Evolutionary conservation across 345 rosid species (phyloP).

Genomic region (Gossypium anomalum): DNA sequence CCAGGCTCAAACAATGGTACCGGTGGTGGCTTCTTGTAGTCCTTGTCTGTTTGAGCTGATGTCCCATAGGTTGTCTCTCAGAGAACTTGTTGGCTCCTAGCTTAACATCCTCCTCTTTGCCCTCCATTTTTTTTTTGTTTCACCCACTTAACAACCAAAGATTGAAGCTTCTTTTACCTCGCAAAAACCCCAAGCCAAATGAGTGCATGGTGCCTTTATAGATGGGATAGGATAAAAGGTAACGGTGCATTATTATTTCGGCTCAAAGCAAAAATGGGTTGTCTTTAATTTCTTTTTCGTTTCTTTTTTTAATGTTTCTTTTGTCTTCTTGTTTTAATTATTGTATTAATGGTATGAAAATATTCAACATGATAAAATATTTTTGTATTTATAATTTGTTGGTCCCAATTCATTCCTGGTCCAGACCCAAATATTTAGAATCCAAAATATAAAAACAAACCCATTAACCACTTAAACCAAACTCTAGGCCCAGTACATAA

Average conservation of each 20-base stretch:
- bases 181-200: background rate
- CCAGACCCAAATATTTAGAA: too few species aligned
- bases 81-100: conserved; percentile 60
- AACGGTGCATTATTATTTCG: background rate
- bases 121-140: conserved; percentile 39
- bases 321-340: background rate
- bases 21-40: conserved; percentile 58
- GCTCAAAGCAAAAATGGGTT: conserved; percentile 13
- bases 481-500: too few species aligned
- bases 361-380: too few species aligned
- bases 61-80: conserved; percentile 65
- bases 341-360: background rate
- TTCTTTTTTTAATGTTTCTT: too few species aligned
- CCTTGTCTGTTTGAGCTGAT: conserved; percentile 49
- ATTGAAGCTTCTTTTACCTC: background rate
- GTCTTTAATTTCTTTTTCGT: too few species aligned
- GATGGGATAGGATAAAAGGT: background rate
- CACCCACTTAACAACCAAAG: background rate
- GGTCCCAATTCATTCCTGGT: too few species aligned
- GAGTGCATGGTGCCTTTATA: conserved; percentile 31
- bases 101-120: conserved; percentile 67
- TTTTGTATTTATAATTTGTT: too few species aligned
- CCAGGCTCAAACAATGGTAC: conserved; percentile 59
- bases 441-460: too few species aligned
- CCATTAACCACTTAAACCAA: too few species aligned